Evolutionary conservation across 495 filamentous ascomycete species (phyloP), one percentile per base, ranked within the genome.

Genomic region (Talaromyces liani): DNA sequence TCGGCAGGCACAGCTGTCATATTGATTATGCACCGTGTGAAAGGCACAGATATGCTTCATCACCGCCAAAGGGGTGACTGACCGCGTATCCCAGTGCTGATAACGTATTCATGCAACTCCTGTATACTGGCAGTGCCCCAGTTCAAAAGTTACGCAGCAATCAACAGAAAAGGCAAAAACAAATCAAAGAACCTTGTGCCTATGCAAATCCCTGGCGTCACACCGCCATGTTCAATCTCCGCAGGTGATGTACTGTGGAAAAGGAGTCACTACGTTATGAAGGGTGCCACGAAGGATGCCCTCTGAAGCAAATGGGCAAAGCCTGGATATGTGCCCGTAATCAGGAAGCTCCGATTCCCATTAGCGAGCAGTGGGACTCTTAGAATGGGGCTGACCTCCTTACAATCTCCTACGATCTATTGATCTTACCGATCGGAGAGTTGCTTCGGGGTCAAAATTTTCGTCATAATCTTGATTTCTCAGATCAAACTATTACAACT

Each of bases 141-240:
- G 6, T 20, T 12, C 20, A 49, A 9, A 45, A 45, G 1, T 49
- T 9, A 41, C 10, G 36, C 36, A 20, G 7, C 45, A 22, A 20
- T 18, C 6, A 16, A 49, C 45, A 14, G n/a, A 49, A 49, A 49
- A 20, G 33, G 58, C 24, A 22, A 41, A 79, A 1, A 71, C 80
- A 64, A 83, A 25, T 29, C 33, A 55, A 55, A 80, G 0, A 64
- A 67, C 6, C 54, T 69, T 2, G 68, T 68, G 58, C 39, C 58
- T 47, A 24, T 7, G n/a, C 36, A 41, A 45, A 27, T 45, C 58
- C 58, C 58, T 60, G 22, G 58, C 58, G 24, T 60, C 34, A 60
- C 58, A 60, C 34, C 36, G 36, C 58, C 10, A 27, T 47, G 14
- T 31, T 3, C 12, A 22, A 41, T 45, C 22, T 27, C 58, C 58